Evolutionary conservation across 2,329 filamentous ascomycete species (phyloP), one percentile per base, ranked within the genome.

Genomic region (Fusarium foetens): DNA sequence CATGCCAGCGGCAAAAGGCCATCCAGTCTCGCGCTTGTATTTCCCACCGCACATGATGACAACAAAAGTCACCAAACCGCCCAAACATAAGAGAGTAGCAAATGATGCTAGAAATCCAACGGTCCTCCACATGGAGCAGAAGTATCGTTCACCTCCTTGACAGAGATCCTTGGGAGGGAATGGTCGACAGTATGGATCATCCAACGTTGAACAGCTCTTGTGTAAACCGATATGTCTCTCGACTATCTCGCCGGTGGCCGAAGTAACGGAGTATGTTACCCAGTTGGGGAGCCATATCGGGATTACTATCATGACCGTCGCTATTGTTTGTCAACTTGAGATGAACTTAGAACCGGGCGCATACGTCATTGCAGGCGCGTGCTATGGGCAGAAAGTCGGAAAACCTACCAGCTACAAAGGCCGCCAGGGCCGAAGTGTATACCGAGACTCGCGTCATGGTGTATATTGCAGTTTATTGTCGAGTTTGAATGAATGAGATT

Each of bases 41-140:
- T 94, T 93, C 39, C 94, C 94, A 23, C 95, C 94, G 4, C 87
- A 83, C 73, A 98, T 84, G 51, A 97, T 90, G 54, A 97, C 89
- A 35, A 91, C 78, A 81, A 95, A 97, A 23, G 91, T 89, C 33
- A 97, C 91, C n/a, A 97, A 82, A 11, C 91, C 91, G 61, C 92
- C 94, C 43, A 96, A 88, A 81, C 97, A 92, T 42, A 96, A 80
- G n/a, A 97, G 90, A 41, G 94, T 89, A 12, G 93, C 89, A 76
- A 98, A 93, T 58, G 91, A 93, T 84, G 97, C 94, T 72, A 97
- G 83, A 82, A 98, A 98, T 29, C 93, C 94, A 39, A 94, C 91
- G 31, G 91, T 94, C 66, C 93, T 89, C 95, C 95, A 99, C 87
- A 97, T 92, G 76, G 91, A 92, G 85, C 96, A 98, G 83, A 98